These are phyloP conservation scores for Taphrina flavorubra DNA, from an alignment of 1,139 yeast species.

Conservation along the genomic window DNA sequence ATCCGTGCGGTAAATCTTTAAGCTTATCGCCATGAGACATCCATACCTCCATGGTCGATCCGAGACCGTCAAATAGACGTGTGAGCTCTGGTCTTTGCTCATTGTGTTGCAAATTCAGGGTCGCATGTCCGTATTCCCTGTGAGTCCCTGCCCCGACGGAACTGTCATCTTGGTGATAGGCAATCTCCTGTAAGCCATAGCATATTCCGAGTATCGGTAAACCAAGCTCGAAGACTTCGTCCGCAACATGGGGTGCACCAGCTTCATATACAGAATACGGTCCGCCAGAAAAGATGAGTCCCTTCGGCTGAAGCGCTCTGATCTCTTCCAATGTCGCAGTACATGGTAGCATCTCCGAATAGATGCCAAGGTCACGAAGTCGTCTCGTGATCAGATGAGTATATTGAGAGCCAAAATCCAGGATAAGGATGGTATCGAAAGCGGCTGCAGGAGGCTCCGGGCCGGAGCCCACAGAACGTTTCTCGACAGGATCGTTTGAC, in stretches of 20 bases:
- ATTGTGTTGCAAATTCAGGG: conserved; percentile 63
- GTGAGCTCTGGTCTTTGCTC: conserved; percentile 51
- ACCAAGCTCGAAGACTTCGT: conserved; percentile 81
- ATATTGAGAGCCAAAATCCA: conserved; percentile 96
- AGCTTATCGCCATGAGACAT: conserved; percentile 99
- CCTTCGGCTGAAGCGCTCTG: conserved; percentile 86
- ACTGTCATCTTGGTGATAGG: conserved; percentile 83
- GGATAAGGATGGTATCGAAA: conserved; percentile 88
- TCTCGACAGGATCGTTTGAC: conserved; percentile 7
- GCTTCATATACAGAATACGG: conserved; percentile 96
- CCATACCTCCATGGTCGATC: conserved; percentile 68
- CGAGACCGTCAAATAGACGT: conserved; percentile 83
- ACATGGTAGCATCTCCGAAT: conserved; percentile 99
- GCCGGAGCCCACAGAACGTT: conserved; percentile 40
- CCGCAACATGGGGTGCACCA: conserved; percentile 98
- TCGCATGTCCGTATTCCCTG: conserved; percentile 98
- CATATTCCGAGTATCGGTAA: conserved; percentile 98
- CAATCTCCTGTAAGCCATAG: conserved; percentile 98
- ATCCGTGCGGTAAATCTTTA: conserved; percentile 86
- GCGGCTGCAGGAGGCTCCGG: conserved; percentile 46
- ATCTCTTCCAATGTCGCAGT: conserved; percentile 93
- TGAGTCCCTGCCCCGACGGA: conserved; percentile 96
- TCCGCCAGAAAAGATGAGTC: conserved; percentile 94
- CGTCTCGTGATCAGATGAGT: conserved; percentile 96
- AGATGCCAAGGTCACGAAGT: conserved; percentile 94